phyloP scores from a whole-genome alignment of 2,329 filamentous ascomycete species.

The Fusarium nurragi region DNA sequence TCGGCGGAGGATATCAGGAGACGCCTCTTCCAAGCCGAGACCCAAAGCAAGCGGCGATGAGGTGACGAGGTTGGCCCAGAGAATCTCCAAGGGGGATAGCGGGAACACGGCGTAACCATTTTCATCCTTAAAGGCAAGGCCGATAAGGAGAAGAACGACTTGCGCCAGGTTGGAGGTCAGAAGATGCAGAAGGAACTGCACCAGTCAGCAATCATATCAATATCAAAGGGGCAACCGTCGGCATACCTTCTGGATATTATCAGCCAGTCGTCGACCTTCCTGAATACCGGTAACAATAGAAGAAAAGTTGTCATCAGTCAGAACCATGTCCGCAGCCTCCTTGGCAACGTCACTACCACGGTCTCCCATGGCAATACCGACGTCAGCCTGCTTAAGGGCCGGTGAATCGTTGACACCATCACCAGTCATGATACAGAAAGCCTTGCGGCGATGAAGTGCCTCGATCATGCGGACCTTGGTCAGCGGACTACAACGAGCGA shows the following conservation, averaged over 20 bases:
- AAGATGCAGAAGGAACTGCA: slow-evolving; percentile 69
- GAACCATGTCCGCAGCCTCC: slow-evolving; percentile 86
- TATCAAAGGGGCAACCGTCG: background rate
- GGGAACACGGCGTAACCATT: slow-evolving; percentile 71
- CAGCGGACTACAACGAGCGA: slow-evolving; percentile 74
- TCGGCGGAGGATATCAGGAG: slow-evolving; percentile 72
- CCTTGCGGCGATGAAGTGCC: slow-evolving; percentile 73
- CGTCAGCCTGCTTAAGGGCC: slow-evolving; percentile 76
- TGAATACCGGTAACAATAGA: slow-evolving; percentile 79
- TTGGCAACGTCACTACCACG: slow-evolving; percentile 78
- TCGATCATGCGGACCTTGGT: slow-evolving; percentile 82
- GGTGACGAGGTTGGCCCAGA: slow-evolving; percentile 81
- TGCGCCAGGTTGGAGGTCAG: slow-evolving; percentile 77
- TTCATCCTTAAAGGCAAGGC: slow-evolving; percentile 73
- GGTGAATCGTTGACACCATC: slow-evolving; percentile 81
- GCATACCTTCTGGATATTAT: slow-evolving; percentile 77
- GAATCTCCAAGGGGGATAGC: slow-evolving; percentile 75
- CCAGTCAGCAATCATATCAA: slow-evolving; percentile 22
- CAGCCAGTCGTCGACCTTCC: slow-evolving; percentile 74
- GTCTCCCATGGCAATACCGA: slow-evolving; percentile 79
- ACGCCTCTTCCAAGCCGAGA: slow-evolving; percentile 74
- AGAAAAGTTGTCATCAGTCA: slow-evolving; percentile 89
- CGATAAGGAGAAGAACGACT: slow-evolving; percentile 73
- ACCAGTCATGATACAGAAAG: slow-evolving; percentile 79
- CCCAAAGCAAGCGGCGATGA: slow-evolving; percentile 77